Percentiles rank a stretch among this genome's conserved stretches.
Conservation (phyloP, 352 stramenopile species). For the Elongisporangium undulatum region DNA sequence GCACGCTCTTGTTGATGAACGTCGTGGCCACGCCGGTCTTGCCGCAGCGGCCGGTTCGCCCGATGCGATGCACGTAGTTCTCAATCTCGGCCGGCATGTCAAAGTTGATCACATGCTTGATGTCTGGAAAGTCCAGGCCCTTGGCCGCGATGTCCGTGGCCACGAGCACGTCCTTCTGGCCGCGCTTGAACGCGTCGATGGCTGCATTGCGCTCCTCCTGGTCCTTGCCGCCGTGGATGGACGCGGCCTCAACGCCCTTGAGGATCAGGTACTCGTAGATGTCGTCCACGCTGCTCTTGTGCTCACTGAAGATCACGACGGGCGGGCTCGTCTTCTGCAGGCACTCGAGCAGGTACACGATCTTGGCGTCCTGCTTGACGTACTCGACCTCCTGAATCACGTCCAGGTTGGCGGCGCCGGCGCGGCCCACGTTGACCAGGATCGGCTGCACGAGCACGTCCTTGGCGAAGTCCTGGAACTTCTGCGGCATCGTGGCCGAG, state of each 20-base stretch:
- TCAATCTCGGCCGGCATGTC: slow-evolving; percentile 99
- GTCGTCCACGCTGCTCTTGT: slow-evolving; percentile 97
- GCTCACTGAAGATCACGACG: slow-evolving; percentile 98
- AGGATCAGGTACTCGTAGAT: slow-evolving; percentile 99
- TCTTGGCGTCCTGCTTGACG: slow-evolving; percentile 98
- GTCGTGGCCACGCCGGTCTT: slow-evolving; percentile 98
- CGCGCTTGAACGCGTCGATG: slow-evolving; percentile 93
- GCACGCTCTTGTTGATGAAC: slow-evolving; percentile 98
- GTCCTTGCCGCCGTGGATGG: slow-evolving; percentile 98
- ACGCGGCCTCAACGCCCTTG: slow-evolving; percentile 95
- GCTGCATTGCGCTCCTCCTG: slow-evolving; percentile 97
- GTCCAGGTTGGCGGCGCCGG: slow-evolving; percentile 97
- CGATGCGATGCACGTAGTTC: slow-evolving; percentile 99
- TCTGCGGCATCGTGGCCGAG: slow-evolving; percentile 98
- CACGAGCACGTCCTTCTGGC: slow-evolving; percentile 96
- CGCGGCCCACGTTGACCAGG: slow-evolving; percentile 98
- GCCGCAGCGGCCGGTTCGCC: slow-evolving; percentile 96
- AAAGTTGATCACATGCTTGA: slow-evolving; percentile 99
- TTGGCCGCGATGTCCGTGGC: slow-evolving; percentile 98
- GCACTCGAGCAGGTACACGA: slow-evolving; percentile 98
- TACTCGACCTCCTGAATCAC: slow-evolving; percentile 99
- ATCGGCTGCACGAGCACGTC: slow-evolving; percentile 94
- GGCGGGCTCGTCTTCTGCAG: slow-evolving; percentile 98
- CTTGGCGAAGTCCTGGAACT: slow-evolving; percentile 99
- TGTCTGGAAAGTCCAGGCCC: slow-evolving; percentile 98